A percentile compares a stretch with the other conserved stretches of the same genome.
Conservation (phyloP, 345 rosid species). For the Leavenworthia alabamica region DNA sequence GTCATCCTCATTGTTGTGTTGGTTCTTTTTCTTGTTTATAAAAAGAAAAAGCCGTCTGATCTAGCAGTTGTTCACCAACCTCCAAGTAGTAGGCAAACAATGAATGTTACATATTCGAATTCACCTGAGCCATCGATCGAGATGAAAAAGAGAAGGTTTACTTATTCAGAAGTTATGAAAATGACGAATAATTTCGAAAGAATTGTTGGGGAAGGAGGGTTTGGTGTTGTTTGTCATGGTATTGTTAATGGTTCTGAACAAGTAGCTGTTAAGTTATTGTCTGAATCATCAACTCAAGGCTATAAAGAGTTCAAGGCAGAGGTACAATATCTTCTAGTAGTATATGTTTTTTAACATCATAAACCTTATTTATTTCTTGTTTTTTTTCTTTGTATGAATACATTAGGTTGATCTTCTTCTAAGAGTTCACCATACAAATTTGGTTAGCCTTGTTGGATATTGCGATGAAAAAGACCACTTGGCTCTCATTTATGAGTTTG, state of each 20-base stretch:
- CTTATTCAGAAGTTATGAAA: constrained; percentile 22
- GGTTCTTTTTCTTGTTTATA: constrained; percentile 1
- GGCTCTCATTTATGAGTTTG: too few relatives aligned
- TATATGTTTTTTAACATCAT: background rate
- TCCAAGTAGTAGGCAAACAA: background rate
- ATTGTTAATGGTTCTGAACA: constrained; percentile 22
- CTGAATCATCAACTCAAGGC: background rate
- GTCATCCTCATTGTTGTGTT: background rate
- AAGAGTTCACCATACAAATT: constrained; percentile 47
- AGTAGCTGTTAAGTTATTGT: background rate
- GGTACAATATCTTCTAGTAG: background rate
- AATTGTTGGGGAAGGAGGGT: constrained; percentile 45
- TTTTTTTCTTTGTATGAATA: background rate
- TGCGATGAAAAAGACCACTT: too few relatives aligned
- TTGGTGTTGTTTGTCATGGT: constrained; percentile 42
- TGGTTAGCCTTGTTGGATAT: constrained; percentile 42
- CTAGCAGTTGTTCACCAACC: constrained; percentile 6
- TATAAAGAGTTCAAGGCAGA: background rate
- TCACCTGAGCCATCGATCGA: constrained; percentile 25
- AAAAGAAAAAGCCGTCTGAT: constrained; percentile 13
- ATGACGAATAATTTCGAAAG: constrained; percentile 35
- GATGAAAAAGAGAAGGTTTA: constrained; percentile 25
- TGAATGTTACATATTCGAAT: background rate
- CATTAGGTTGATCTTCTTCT: constrained; percentile 40
- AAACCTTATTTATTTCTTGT: background rate